A percentile compares a stretch with the other conserved stretches of the same genome.
Evolutionary conservation across 257 asterid genomes (phyloP).

Genomic region (Salvia splendens): DNA sequence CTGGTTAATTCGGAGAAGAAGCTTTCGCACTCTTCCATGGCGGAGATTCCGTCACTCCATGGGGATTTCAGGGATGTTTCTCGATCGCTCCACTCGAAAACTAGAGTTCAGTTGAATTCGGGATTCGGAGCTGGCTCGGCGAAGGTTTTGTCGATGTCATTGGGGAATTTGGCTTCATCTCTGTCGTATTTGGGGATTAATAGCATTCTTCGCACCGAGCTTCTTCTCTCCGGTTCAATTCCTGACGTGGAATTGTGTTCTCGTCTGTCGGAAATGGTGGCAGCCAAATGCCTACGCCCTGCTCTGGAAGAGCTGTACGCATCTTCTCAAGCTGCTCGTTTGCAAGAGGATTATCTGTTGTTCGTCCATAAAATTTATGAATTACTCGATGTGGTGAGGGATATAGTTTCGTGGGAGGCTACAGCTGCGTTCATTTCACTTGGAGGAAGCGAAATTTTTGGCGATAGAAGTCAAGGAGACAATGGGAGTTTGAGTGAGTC

Average conservation of each 20-base stretch:
- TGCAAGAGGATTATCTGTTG: constrained; percentile 44
- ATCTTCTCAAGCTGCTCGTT: constrained; percentile 41
- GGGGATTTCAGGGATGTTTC: constrained; percentile 65
- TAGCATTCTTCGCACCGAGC: constrained; percentile 51
- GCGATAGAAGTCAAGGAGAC: constrained; percentile 26
- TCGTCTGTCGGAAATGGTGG: constrained; percentile 33
- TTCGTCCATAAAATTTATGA: constrained; percentile 49
- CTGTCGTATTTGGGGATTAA: constrained; percentile 56
- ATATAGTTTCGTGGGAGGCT: constrained; percentile 78
- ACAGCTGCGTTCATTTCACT: constrained; percentile 62
- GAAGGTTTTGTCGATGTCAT: constrained; percentile 46
- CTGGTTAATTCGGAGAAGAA: constrained; percentile 42
- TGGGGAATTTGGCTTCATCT: constrained; percentile 55
- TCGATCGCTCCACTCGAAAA: constrained; percentile 55
- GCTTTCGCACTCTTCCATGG: constrained; percentile 41
- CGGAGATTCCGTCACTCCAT: constrained; percentile 63
- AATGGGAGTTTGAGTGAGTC: constrained; percentile 37
- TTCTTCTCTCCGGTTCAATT: constrained; percentile 43
- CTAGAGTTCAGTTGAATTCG: constrained; percentile 73
- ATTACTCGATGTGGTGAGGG: constrained; percentile 51
- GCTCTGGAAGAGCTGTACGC: constrained; percentile 37
- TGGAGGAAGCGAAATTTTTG: constrained; percentile 52
- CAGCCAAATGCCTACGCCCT: constrained; percentile 34
- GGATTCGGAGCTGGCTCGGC: constrained; percentile 59
- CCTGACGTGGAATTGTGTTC: constrained; percentile 33